Evolutionary conservation across 73 alveolate species (phyloP).

Genomic region (Symbiodinium pilosum): DNA sequence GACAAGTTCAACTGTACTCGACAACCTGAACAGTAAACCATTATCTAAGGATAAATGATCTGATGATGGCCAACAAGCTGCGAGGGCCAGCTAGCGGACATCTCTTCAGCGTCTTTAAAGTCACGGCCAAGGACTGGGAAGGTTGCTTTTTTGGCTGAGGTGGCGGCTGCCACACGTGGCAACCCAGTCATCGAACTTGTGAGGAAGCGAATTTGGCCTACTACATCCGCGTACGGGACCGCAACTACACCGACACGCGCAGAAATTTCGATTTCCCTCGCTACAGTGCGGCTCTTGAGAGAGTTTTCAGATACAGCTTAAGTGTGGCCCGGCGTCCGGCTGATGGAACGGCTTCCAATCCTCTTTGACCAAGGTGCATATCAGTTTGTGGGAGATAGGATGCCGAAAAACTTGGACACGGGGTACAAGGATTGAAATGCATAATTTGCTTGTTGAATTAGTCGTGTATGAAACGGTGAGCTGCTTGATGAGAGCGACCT

Average conservation of each 20-base stretch:
- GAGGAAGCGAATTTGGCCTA: background rate
- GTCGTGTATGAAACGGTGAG: too few species aligned
- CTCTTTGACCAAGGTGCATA: background rate
- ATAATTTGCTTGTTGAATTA: too few species aligned
- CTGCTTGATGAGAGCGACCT: too few species aligned
- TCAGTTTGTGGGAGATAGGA: background rate
- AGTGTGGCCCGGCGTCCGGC: too few species aligned
- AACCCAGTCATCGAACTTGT: too few species aligned
- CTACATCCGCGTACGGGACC: constrained; percentile 6
- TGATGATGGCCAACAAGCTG: constrained; percentile 4
- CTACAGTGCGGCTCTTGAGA: too few species aligned
- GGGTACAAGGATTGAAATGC: background rate
- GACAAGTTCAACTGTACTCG: background rate
- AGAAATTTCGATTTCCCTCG: constrained; percentile 13
- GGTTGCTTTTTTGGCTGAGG: background rate
- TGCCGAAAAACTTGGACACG: background rate
- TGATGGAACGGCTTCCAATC: too few species aligned
- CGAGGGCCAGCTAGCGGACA: background rate
- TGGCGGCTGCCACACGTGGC: background rate
- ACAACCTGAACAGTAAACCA: background rate
- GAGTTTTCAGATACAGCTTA: too few species aligned
- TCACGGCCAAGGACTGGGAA: background rate
- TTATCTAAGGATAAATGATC: background rate
- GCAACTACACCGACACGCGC: background rate
- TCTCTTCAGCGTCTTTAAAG: background rate